phyloP scores from a whole-genome alignment of 2,329 filamentous ascomycete genomes.

The Magnaporthiopsis incrustans region DNA sequence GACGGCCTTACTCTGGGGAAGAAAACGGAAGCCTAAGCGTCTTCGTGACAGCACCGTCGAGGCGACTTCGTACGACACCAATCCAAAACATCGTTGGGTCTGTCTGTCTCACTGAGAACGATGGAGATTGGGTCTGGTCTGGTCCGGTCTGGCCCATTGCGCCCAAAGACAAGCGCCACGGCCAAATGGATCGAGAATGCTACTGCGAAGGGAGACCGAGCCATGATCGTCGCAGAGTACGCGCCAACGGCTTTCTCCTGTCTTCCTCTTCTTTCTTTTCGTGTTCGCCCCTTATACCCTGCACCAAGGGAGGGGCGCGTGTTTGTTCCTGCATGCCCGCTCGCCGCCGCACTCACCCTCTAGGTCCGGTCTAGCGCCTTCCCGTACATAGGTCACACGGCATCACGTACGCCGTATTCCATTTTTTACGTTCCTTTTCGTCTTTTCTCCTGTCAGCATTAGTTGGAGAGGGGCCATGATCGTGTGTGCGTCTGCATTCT shows the following conservation, averaged over 20 bases:
- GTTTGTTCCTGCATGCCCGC: background rate
- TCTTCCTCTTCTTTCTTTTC: background rate
- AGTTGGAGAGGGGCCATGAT: background rate
- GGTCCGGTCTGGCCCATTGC: background rate
- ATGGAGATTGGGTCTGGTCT: no score
- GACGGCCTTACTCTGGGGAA: background rate
- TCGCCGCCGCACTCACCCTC: background rate
- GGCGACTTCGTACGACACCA: background rate
- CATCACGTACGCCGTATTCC: background rate
- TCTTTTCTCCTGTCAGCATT: background rate
- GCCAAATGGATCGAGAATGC: background rate
- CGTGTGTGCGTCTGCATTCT: background rate
- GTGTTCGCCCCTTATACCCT: background rate
- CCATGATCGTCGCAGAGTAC: background rate
- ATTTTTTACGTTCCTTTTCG: background rate
- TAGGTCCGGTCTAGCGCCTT: background rate
- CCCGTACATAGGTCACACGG: background rate
- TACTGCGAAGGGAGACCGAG: background rate
- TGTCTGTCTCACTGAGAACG: background rate
- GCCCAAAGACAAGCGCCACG: no score
- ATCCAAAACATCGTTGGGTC: background rate
- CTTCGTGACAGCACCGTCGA: background rate
- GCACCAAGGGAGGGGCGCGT: background rate
- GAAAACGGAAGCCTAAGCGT: rapidly evolving
- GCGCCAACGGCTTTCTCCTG: background rate